A percentile compares a stretch with the other conserved stretches of the same genome.
Conservation (phyloP, 2,329 filamentous ascomycete genomes). For the Teratosphaeria gauchensis region DNA sequence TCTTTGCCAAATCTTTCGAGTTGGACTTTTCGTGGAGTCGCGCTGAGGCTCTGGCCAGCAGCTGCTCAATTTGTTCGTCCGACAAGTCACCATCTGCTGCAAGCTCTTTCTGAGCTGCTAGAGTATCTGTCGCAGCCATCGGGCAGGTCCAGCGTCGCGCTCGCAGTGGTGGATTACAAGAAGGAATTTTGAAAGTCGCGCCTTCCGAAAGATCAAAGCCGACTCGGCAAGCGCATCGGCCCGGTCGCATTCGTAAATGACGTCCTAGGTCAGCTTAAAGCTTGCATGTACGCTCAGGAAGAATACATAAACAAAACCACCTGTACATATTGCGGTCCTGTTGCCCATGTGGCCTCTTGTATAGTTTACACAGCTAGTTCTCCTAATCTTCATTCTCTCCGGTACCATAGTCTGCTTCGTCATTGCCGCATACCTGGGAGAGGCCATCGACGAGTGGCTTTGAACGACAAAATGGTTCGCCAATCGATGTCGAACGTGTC, state of each 20-base stretch:
- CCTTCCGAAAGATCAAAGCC: background rate
- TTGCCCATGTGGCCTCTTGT: background rate
- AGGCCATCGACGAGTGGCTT: background rate
- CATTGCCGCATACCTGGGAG: background rate
- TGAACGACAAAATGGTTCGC: background rate
- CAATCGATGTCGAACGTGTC: constrained; percentile 18
- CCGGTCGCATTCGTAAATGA: background rate
- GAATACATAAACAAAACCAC: background rate
- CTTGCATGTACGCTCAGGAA: background rate
- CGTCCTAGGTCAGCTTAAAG: background rate
- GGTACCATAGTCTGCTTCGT: background rate
- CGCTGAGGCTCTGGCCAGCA: constrained; percentile 54
- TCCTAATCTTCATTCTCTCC: background rate
- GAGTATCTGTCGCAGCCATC: background rate
- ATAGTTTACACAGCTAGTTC: background rate
- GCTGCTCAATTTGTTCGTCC: constrained; percentile 53
- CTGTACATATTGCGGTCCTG: background rate
- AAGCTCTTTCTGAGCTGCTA: background rate
- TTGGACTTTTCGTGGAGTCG: constrained; percentile 39
- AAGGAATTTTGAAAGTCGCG: background rate
- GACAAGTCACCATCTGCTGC: constrained; percentile 39
- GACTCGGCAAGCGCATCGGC: background rate
- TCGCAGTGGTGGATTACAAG: background rate
- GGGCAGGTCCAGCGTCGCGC: background rate
- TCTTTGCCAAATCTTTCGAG: constrained; percentile 7